Base-by-base conservation (phyloP, 257 asterid species). In the Ajuga chamaepitys region DNA sequence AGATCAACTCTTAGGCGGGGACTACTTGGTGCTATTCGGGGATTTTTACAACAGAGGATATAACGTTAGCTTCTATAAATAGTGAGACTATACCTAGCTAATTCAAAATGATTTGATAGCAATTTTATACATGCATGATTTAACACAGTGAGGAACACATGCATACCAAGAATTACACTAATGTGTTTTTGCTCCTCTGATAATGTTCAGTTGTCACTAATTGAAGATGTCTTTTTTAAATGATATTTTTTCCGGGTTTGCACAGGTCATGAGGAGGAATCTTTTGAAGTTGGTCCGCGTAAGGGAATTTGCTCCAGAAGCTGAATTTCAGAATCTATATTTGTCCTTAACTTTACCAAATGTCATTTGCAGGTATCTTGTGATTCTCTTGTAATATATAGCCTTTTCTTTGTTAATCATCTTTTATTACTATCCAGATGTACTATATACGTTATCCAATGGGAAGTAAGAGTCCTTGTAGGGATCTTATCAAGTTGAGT, bases 301-400 rank as follows among this genome's bases (percentile, higher is more conserved):
- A 51, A 83, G 95, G 77, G 99, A 93, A 81, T 93, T 89, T 45
- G 96, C 96, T 70, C 95, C 96, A 1, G 97, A 93, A 85, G 97
- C 99, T 35, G 95, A 86, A 77, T 84, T 93, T 75, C 78, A 62
- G 4, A 70, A 73, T 63, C 74, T 44, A 14, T 73, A 79, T 26
- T 30, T 72, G 66, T 76, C 94, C 66, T 78, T 87, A 70, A 83
- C 71, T 40, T 75, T 93, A 60, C 97, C 99, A 30, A 88, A 93
- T 62, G 89, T 89, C 73, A 82, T 87, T 72, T 93, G 99, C 99
- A 89, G 98, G 98, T 93, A 8, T 20, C 17, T 26, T 55, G n/a
- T 9, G 45, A 13, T 38, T 10, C 21, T 38, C 40, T 41, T 37
- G 34, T 22, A 1, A 26, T 9, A 12, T 17, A 13, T 25, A 16